Evolutionary conservation across 768 basidiomycete species (phyloP).

Genomic region (Sutorius australiensis): DNA sequence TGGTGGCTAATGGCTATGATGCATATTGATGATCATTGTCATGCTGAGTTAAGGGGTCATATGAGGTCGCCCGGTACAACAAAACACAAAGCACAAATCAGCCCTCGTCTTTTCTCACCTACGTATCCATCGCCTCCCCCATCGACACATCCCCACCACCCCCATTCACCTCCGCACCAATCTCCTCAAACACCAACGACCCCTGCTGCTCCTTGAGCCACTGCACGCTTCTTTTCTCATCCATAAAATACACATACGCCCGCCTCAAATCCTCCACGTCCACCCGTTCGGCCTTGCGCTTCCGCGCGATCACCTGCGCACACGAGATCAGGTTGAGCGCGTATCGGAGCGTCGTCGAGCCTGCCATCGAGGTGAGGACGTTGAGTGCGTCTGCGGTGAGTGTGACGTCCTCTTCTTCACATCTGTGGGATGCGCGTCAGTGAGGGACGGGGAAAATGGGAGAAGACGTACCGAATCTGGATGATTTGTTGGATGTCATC

Average conservation of each 20-base stretch:
- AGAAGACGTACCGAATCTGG: slow-evolving; percentile 66
- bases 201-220: slow-evolving; percentile 88
- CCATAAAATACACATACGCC: slow-evolving; percentile 88
- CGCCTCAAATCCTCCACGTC: slow-evolving; percentile 81
- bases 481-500: slow-evolving; percentile 91
- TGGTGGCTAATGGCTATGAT: too few relatives aligned
- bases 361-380: slow-evolving; percentile 86
- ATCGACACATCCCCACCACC: slow-evolving; percentile 30
- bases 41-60: too few relatives aligned
- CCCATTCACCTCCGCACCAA: slow-evolving; percentile 25
- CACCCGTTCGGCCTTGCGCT: slow-evolving; percentile 77
- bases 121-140: slow-evolving; percentile 36
- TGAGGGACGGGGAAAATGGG: background rate
- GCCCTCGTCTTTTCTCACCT: background rate
- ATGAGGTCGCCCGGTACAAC: too few relatives aligned
- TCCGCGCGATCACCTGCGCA: slow-evolving; percentile 78
- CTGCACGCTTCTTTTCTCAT: slow-evolving; percentile 88
- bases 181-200: slow-evolving; percentile 69
- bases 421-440: slow-evolving; percentile 39
- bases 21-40: too few relatives aligned
- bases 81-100: background rate
- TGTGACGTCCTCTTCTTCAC: slow-evolving; percentile 93
- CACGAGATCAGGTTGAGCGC: slow-evolving; percentile 94
- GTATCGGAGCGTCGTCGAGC: slow-evolving; percentile 88
- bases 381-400: slow-evolving; percentile 67